A percentile compares a stretch with the other conserved stretches of the same genome.
Conservation (phyloP, 148 eudicot species). For the Amaranthus cruentus region DNA sequence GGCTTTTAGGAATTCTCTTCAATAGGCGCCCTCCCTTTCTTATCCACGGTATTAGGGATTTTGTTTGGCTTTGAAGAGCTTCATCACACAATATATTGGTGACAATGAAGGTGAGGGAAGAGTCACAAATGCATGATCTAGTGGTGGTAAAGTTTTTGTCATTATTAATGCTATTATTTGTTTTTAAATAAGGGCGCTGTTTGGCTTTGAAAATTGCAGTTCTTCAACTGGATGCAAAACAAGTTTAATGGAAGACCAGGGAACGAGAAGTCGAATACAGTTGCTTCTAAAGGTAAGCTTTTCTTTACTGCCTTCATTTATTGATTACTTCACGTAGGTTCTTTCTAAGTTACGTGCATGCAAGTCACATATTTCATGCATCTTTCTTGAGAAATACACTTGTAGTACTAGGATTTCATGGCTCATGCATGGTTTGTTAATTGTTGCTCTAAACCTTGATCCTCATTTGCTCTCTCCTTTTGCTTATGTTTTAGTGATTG, state of each 20-base stretch:
- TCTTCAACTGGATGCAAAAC: slow-evolving; percentile 92
- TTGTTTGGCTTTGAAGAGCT: neutral
- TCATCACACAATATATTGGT: neutral
- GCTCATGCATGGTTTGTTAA: too few relatives aligned
- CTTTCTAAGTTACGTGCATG: neutral
- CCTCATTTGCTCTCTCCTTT: too few relatives aligned
- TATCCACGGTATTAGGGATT: neutral
- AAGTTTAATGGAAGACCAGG: slow-evolving; percentile 64
- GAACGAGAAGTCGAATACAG: slow-evolving; percentile 40
- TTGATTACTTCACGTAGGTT: neutral
- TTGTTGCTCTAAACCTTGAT: too few relatives aligned
- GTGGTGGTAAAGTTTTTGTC: neutral
- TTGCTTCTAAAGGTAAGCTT: slow-evolving; percentile 27
- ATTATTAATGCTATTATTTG: neutral
- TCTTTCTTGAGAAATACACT: slow-evolving; percentile 1
- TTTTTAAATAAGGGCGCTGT: slow-evolving; percentile 17
- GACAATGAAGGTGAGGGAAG: slow-evolving; percentile 49
- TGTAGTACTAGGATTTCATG: neutral
- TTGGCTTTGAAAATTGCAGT: slow-evolving; percentile 51
- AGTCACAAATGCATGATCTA: slow-evolving; percentile 2
- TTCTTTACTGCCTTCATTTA: neutral
- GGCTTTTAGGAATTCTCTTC: slow-evolving; percentile 43
- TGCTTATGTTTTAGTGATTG: too few relatives aligned
- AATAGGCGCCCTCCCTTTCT: slow-evolving; percentile 6
- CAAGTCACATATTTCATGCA: neutral